A percentile compares a stretch with the other conserved stretches of the same genome.
Conservation (phyloP, 2,329 filamentous ascomycete genomes). For the Fusarium pilosicola region DNA sequence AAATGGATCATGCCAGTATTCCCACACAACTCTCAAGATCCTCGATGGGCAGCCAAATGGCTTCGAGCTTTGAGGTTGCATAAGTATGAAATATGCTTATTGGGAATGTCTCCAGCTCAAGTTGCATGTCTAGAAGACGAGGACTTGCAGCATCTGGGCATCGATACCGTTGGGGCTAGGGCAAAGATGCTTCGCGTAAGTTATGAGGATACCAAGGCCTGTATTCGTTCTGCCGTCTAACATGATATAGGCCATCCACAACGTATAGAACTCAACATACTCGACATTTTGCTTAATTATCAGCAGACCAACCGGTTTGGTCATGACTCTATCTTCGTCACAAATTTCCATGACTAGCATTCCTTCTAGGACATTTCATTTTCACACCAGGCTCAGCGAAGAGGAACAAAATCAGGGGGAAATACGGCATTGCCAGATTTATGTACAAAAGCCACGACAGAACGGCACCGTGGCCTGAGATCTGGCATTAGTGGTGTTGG, state of each 20-base stretch:
- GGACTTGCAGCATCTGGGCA: conserved; percentile 38
- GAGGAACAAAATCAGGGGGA: background rate
- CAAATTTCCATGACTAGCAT: background rate
- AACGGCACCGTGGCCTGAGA: conserved; percentile 22
- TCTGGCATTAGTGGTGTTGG: conserved; percentile 32
- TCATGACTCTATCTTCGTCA: background rate
- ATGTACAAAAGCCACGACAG: background rate
- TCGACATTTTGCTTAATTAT: background rate
- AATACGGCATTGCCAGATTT: background rate
- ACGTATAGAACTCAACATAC: conserved; percentile 8
- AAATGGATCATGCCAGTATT: conserved; percentile 42
- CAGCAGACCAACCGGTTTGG: conserved; percentile 18
- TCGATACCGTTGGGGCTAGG: conserved; percentile 42
- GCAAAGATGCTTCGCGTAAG: conserved; percentile 42
- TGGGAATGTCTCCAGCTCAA: conserved; percentile 37
- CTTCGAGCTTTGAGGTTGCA: conserved; percentile 41
- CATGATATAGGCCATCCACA: conserved; percentile 34
- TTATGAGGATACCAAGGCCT: background rate
- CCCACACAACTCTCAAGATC: conserved; percentile 37
- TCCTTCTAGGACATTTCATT: background rate
- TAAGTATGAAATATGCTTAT: conserved; percentile 40
- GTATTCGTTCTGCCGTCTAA: conserved; percentile 4
- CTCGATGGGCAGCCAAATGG: conserved; percentile 42
- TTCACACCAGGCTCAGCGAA: background rate
- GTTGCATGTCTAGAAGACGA: conserved; percentile 30